These are phyloP conservation scores for Acacia confusa DNA, from an alignment of 306 rosid species.

Conservation along the genomic window DNA sequence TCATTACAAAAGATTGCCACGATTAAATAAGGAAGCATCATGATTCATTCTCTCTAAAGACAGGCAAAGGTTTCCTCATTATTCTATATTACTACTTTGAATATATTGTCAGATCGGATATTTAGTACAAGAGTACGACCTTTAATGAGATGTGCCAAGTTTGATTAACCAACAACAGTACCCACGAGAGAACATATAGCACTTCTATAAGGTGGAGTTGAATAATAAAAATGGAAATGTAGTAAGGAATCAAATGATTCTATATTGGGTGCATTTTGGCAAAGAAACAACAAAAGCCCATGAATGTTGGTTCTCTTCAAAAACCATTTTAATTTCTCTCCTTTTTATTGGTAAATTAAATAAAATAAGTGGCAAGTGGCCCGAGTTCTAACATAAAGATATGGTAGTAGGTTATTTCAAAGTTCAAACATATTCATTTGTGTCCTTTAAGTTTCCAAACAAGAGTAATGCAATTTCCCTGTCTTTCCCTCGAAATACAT, in stretches of 20 bases:
- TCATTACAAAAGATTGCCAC: constrained; percentile 1
- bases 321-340: not conserved
- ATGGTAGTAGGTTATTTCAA: not conserved
- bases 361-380: not conserved
- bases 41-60: not conserved
- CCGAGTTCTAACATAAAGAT: not conserved
- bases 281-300: not conserved
- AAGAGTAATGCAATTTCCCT: constrained; percentile 1
- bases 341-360: not conserved
- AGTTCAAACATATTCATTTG: constrained; percentile 2
- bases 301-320: constrained; percentile 1
- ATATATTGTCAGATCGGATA: not conserved
- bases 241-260: not conserved
- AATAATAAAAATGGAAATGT: not conserved
- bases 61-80: not conserved
- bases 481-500: constrained; percentile 2
- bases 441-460: not conserved
- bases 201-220: not conserved
- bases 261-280: not conserved
- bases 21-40: not conserved
- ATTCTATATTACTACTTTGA: not conserved
- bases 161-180: not conserved
- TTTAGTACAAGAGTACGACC: constrained; percentile 7
- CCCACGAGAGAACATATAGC: not conserved
- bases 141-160: not conserved